Conservation (phyloP, 176 grass and related monocot genomes). For the Paspalum vaginatum region DNA sequence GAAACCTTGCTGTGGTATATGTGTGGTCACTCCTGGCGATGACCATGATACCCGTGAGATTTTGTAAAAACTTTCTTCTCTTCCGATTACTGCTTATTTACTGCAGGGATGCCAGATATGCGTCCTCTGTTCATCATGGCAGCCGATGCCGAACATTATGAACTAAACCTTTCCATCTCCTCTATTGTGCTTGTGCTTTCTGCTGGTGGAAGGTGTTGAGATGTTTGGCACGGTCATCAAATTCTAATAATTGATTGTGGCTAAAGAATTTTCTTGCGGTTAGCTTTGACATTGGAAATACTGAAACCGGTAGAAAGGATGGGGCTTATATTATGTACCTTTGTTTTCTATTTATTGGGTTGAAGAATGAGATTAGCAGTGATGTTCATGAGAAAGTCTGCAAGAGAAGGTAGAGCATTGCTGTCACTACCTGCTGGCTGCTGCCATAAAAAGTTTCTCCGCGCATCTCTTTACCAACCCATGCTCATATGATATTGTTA, state of each 20-base stretch:
- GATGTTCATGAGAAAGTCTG: conserved; percentile 13
- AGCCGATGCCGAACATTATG: conserved; percentile 12
- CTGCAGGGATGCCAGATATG: conserved; percentile 34
- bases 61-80: conserved; percentile 39
- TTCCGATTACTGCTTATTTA: conserved; percentile 32
- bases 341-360: neutral
- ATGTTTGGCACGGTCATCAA: conserved; percentile 13
- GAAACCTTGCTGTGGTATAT: conserved; percentile 30
- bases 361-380: neutral
- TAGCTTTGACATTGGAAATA: neutral
- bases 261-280: neutral
- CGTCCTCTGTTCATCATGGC: conserved; percentile 22
- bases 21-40: conserved; percentile 28
- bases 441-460: conserved; percentile 13
- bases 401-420: neutral
- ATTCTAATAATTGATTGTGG: neutral
- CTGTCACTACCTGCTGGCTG: conserved; percentile 37
- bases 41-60: conserved; percentile 38
- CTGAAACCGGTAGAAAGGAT: neutral
- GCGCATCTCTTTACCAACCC: neutral
- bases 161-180: neutral
- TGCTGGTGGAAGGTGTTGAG: conserved; percentile 21
- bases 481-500: conserved; percentile 1
- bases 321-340: neutral
- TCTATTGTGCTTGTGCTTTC: conserved; percentile 22